phyloP scores from a whole-genome alignment of 768 basidiomycete genomes.

The Russula lepida region DNA sequence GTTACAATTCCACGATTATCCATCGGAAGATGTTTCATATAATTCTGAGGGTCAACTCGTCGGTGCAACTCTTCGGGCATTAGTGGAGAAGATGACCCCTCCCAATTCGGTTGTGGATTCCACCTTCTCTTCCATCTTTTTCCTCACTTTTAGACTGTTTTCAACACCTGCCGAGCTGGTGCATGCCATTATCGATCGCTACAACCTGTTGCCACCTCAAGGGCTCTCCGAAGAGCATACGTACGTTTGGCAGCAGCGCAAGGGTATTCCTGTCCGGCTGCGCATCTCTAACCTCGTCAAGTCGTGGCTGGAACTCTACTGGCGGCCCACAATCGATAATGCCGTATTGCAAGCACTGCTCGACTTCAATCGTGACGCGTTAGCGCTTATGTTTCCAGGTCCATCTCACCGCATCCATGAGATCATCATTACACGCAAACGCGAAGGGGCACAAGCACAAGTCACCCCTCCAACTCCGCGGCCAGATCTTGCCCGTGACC shows the following conservation, averaged over 20 bases:
- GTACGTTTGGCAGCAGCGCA: slow-evolving; percentile 75
- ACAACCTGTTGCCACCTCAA: slow-evolving; percentile 64
- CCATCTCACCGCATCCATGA: slow-evolving; percentile 70
- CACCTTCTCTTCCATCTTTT: slow-evolving; percentile 83
- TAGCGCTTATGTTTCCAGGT: slow-evolving; percentile 53
- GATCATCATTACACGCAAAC: slow-evolving; percentile 46
- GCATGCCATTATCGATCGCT: slow-evolving; percentile 70
- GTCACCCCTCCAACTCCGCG: slow-evolving; percentile 45
- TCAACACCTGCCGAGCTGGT: slow-evolving; percentile 70
- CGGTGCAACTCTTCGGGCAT: slow-evolving; percentile 78
- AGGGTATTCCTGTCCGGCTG: slow-evolving; percentile 83
- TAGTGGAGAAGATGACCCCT: slow-evolving; percentile 91
- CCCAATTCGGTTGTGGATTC: slow-evolving; percentile 87
- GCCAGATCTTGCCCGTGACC: slow-evolving; percentile 61
- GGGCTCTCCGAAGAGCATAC: slow-evolving; percentile 50
- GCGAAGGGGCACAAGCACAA: slow-evolving; percentile 27
- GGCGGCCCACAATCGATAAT: slow-evolving; percentile 71
- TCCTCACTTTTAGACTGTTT: slow-evolving; percentile 92
- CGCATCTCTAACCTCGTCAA: slow-evolving; percentile 92
- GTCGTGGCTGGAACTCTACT: slow-evolving; percentile 87
- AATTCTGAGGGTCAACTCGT: slow-evolving; percentile 86
- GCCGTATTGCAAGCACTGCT: slow-evolving; percentile 48
- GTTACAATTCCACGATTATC: slow-evolving; percentile 70
- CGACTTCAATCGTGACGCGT: slow-evolving; percentile 53
- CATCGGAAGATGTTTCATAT: slow-evolving; percentile 77